Evolutionary conservation across 208 protist species (phyloP).

Genomic region (Trichomonas vaginalis): DNA sequence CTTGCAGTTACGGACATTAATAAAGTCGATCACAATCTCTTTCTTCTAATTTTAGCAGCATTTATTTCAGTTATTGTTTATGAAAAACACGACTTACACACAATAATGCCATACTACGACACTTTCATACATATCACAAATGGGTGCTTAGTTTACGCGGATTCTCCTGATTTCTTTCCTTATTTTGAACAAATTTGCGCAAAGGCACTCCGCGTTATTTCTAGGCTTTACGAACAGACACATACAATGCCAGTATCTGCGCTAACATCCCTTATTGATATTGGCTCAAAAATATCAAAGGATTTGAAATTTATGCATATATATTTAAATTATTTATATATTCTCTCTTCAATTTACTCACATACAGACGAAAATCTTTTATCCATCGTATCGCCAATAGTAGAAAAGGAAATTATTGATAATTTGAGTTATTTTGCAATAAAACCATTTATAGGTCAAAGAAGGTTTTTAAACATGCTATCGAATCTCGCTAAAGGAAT

Average conservation of each 20-base stretch:
- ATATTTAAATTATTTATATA: neutral
- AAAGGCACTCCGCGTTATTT: neutral
- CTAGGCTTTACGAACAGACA: neutral
- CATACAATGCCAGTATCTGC: neutral
- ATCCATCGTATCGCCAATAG: neutral
- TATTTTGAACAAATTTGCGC: neutral
- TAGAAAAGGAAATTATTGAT: neutral
- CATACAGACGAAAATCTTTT: neutral
- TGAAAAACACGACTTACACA: neutral
- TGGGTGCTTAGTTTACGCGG: neutral
- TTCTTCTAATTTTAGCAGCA: neutral
- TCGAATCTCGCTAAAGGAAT: neutral
- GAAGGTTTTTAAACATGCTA: neutral
- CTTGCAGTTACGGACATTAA: neutral
- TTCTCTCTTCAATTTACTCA: neutral
- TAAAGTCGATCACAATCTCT: neutral
- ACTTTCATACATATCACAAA: neutral
- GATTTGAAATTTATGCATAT: neutral
- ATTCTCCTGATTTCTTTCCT: neutral
- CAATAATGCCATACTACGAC: neutral
- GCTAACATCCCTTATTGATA: neutral
- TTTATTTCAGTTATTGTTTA: neutral
- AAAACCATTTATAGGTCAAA: neutral
- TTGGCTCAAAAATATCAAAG: neutral
- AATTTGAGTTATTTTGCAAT: neutral